phyloP scores from a whole-genome alignment of 176 grass and related monocot species.

The Lolium perenne region DNA sequence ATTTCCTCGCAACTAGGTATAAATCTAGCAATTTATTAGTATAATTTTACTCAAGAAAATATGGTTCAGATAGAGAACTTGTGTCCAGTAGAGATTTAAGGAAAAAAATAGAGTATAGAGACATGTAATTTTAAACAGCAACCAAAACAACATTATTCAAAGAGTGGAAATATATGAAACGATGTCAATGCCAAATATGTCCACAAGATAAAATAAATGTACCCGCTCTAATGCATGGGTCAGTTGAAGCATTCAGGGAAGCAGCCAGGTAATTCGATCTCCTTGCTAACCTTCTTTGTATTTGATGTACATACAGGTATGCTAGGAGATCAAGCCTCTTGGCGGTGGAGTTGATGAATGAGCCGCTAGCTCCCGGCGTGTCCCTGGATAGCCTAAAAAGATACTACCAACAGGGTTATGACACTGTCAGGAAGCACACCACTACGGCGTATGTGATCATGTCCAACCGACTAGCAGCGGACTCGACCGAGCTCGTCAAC shows the following conservation, averaged over 20 bases:
- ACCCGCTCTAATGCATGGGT: neutral
- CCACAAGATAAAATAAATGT: too few species aligned
- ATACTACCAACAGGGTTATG: conserved; percentile 72
- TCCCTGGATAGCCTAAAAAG: conserved; percentile 57
- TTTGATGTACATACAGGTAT: conserved; percentile 45
- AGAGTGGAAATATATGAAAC: neutral
- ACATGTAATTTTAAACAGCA: neutral
- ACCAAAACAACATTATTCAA: neutral
- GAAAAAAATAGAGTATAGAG: too few species aligned
- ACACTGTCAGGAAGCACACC: conserved; percentile 57
- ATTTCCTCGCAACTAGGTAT: conserved; percentile 44
- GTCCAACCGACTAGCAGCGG: conserved; percentile 32
- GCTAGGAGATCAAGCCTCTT: conserved; percentile 49
- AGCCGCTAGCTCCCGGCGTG: conserved; percentile 47
- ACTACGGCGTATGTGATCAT: conserved; percentile 55
- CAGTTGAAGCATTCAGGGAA: neutral
- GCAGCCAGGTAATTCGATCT: neutral
- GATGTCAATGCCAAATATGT: neutral
- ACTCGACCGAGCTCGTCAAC: conserved; percentile 42
- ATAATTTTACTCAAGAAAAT: neutral
- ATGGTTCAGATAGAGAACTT: too few species aligned
- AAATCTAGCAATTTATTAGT: neutral
- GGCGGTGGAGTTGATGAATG: conserved; percentile 76
- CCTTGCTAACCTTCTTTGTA: neutral
- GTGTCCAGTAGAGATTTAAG: too few species aligned